Base-by-base conservation (phyloP, 306 rosid genomes). In the Urtica urens region DNA sequence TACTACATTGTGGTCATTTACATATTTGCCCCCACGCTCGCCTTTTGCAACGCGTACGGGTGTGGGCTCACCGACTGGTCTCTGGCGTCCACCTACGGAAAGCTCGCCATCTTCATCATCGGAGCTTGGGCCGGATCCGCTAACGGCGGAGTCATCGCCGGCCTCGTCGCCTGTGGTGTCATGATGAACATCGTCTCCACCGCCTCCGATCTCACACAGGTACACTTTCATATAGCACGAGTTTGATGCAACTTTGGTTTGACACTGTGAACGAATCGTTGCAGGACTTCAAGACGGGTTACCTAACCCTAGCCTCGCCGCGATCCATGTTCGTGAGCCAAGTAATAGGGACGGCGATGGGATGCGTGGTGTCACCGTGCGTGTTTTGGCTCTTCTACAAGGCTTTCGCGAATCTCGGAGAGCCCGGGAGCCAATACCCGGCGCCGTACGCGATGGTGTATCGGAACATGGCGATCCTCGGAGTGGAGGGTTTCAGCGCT, bases 281-380 rank as follows among this genome's bases (percentile, higher is more conserved):
- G n/a, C 78, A 72, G 30, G 78, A 72, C 63, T 72, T 72, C 67
- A 72, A 72, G 57, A 72, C 78, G 4, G 78, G 78, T 43, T 72
- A 63, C 51, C 60, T 72, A 30, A 72, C 78, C 6, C 27, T 72
- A 42, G 71, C 78, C 41, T 72, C 78, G 0, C 78, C 78, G 0
- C 67, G 61, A 15, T 58, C 78, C 44, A 72, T 72, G 78, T 72
- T 72, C 55, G 67, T 72, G 57, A 72, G 78, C 67, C 78, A 72
- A 38, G 58, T 72, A 2, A 64, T 72, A 41, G 78, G 78, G 28
- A 72, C 74, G 8, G 69, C 78, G 22, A 72, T 72, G 74, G 78
- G 78, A 2, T 72, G 78, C 53, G 54, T 67, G 21, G 46, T 72
- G 19, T 63, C 78, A 23, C 78, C 78, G 1, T 53, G 67, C 35